phyloP scores from a whole-genome alignment of 805 yeast genomes.

The Candida multigemmis region DNA sequence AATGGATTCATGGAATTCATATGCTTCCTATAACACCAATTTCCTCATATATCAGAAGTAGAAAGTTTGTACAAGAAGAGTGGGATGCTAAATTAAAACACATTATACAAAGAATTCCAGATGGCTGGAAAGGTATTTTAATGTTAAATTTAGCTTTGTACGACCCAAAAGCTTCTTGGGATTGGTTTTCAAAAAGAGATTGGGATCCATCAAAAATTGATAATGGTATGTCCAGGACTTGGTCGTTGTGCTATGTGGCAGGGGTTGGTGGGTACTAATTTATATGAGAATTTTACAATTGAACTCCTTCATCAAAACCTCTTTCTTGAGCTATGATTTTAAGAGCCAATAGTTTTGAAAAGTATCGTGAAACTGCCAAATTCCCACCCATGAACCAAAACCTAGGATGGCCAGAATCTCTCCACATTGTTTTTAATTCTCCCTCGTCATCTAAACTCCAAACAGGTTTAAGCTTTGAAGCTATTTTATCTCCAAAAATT shows the following conservation, averaged over 20 bases:
- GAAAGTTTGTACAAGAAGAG: constrained; percentile 50
- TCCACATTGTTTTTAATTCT: constrained; percentile 28
- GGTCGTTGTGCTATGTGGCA: constrained; percentile 76
- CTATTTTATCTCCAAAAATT: constrained; percentile 27
- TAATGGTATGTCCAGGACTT: constrained; percentile 77
- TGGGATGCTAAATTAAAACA: constrained; percentile 44
- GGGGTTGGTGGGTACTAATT: constrained; percentile 27
- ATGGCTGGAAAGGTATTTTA: constrained; percentile 69
- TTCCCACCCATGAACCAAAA: constrained; percentile 36
- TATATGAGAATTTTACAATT: not conserved
- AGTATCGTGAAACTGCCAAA: constrained; percentile 27
- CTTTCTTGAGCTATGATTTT: constrained; percentile 24
- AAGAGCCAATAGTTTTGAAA: constrained; percentile 29
- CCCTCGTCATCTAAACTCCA: constrained; percentile 39
- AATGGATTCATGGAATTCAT: constrained; percentile 73
- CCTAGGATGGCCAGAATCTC: constrained; percentile 30
- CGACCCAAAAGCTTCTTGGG: constrained; percentile 47
- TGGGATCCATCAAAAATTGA: constrained; percentile 59
- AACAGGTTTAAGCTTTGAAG: constrained; percentile 24
- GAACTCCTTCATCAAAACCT: no score
- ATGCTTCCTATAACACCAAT: constrained; percentile 67
- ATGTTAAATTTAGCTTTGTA: constrained; percentile 66
- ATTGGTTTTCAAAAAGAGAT: constrained; percentile 34
- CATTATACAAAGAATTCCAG: constrained; percentile 40
- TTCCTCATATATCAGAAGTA: constrained; percentile 49